Conservation (phyloP, 441 rosid species). For the Gossypium trilobum region DNA sequence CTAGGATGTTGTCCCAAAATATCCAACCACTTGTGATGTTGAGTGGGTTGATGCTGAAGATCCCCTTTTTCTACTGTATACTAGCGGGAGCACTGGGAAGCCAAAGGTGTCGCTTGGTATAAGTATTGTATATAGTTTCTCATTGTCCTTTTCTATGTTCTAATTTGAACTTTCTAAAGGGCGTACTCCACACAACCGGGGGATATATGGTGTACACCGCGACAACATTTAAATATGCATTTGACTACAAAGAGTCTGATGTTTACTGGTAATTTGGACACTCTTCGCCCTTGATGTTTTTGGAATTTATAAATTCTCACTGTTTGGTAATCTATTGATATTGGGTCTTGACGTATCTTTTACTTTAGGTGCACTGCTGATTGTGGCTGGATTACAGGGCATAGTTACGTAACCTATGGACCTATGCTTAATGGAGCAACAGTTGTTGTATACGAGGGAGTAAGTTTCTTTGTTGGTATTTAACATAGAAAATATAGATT, state of each 20-base stretch:
- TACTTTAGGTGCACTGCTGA: conserved; percentile 93
- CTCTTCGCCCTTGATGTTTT: conserved; percentile 11
- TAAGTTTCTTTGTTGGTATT: conserved; percentile 26
- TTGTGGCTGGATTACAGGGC: conserved; percentile 99
- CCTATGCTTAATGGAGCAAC: conserved; percentile 95
- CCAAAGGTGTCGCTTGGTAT: conserved; percentile 56
- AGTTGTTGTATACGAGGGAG: conserved; percentile 80
- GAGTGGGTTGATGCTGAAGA: conserved; percentile 99
- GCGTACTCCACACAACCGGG: conserved; percentile 95
- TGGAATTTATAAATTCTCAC: conserved; percentile 6
- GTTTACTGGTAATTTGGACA: conserved; percentile 61
- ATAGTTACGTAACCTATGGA: conserved; percentile 94
- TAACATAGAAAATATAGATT: conserved; percentile 2
- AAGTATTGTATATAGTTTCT: background rate
- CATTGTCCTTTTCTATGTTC: conserved; percentile 9
- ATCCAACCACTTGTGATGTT: conserved; percentile 69
- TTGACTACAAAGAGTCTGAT: conserved; percentile 85
- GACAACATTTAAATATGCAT: conserved; percentile 92
- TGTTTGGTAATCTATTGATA: conserved; percentile 7
- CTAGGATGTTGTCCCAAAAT: conserved; percentile 74
- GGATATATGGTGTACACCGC: conserved; percentile 97
- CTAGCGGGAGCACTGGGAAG: conserved; percentile 98
- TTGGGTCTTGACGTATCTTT: conserved; percentile 1
- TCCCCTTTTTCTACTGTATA: conserved; percentile 87
- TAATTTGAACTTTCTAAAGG: conserved; percentile 38